phyloP scores from a whole-genome alignment of 768 basidiomycete species.

The Pholiota microspora region DNA sequence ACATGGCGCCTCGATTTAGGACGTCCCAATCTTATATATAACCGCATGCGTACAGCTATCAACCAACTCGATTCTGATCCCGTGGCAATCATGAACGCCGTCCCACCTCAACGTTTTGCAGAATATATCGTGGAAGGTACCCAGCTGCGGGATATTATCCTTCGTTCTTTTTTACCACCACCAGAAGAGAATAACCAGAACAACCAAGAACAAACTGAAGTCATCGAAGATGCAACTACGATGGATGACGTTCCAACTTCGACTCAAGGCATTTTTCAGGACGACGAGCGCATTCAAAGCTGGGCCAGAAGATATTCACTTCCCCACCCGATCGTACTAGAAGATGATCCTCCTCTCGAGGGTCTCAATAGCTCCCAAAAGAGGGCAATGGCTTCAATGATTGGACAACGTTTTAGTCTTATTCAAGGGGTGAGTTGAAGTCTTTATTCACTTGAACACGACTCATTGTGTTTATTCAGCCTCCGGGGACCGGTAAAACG shows the following conservation, averaged over 20 bases:
- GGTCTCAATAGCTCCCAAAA: constrained; percentile 76
- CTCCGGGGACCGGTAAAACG: constrained; percentile 92
- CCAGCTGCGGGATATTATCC: constrained; percentile 64
- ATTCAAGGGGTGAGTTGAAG: constrained; percentile 90
- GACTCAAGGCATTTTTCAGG: constrained; percentile 49
- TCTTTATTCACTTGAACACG: too few relatives aligned
- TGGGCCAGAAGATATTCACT: constrained; percentile 75
- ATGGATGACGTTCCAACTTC: constrained; percentile 28
- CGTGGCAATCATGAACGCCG: constrained; percentile 31
- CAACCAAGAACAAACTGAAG: constrained; percentile 29
- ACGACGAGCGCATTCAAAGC: constrained; percentile 75
- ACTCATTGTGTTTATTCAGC: too few relatives aligned
- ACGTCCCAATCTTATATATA: constrained; percentile 59
- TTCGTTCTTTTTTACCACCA: constrained; percentile 48
- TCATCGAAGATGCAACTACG: constrained; percentile 13
- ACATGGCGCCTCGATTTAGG: constrained; percentile 73
- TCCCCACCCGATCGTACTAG: constrained; percentile 57
- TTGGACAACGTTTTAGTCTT: constrained; percentile 73
- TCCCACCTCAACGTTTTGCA: constrained; percentile 25
- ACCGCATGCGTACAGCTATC: constrained; percentile 72
- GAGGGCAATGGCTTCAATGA: constrained; percentile 83
- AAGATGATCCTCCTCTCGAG: constrained; percentile 72
- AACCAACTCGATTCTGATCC: constrained; percentile 55
- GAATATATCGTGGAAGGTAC: constrained; percentile 70
- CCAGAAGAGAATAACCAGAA: constrained; percentile 25